These are phyloP conservation scores for Myxozyma kluyveri DNA, from an alignment of 805 yeast genomes.

Conservation along the genomic window DNA sequence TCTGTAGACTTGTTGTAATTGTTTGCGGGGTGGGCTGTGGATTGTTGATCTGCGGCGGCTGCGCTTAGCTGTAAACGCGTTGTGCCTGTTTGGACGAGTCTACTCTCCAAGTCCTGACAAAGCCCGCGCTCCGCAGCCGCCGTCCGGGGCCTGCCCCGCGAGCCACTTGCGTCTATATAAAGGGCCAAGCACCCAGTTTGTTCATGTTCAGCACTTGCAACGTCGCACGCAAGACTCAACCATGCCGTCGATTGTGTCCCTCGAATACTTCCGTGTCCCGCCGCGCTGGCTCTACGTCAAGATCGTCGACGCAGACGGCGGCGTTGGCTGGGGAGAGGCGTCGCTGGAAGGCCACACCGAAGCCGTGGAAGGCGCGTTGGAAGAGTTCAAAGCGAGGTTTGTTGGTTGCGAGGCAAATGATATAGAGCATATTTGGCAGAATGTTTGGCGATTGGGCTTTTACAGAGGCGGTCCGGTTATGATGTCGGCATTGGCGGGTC, in stretches of 20 bases:
- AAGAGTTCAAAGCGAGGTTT: slow-evolving; percentile 36
- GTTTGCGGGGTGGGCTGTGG: too few relatives aligned
- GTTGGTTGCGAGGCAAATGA: slow-evolving; percentile 37
- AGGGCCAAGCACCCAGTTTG: too few relatives aligned
- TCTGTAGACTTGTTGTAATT: too few relatives aligned
- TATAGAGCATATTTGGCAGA: slow-evolving; percentile 21
- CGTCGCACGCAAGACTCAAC: too few relatives aligned
- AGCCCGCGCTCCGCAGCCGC: too few relatives aligned
- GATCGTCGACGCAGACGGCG: slow-evolving; percentile 34
- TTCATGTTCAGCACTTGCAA: too few relatives aligned
- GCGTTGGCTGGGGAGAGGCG: slow-evolving; percentile 38
- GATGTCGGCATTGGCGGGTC: slow-evolving; percentile 38
- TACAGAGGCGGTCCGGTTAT: slow-evolving; percentile 39
- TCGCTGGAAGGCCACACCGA: slow-evolving; percentile 38
- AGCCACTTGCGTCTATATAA: too few relatives aligned
- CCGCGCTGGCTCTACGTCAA: slow-evolving; percentile 37
- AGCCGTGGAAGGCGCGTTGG: slow-evolving; percentile 39
- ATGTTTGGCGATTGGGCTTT: slow-evolving; percentile 37
- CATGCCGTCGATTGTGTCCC: slow-evolving; percentile 16
- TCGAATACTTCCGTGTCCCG: slow-evolving; percentile 37
- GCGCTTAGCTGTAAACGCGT: too few relatives aligned
- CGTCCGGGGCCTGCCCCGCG: too few relatives aligned
- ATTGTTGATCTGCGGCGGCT: too few relatives aligned
- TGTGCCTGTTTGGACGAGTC: too few relatives aligned
- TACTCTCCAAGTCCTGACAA: too few relatives aligned